Conservation (phyloP, 306 rosid species). For the Lablab purpureus region DNA sequence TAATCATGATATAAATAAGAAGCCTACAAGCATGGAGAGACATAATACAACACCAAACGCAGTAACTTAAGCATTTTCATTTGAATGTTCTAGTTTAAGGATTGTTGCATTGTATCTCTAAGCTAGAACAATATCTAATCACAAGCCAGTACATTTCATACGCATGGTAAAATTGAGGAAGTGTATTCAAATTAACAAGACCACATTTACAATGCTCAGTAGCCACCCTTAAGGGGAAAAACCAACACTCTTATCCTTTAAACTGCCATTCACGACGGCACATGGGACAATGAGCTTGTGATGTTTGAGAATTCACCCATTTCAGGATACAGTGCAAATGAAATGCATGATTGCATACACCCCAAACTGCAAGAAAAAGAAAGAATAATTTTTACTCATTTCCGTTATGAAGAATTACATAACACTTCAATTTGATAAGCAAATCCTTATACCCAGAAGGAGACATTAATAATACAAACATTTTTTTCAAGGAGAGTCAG, state of each 20-base stretch:
- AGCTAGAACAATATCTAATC: background rate
- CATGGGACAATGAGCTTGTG: conserved; percentile 97
- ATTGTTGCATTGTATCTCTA: too few species aligned
- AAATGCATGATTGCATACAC: conserved; percentile 91
- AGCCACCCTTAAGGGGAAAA: background rate
- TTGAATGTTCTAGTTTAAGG: too few species aligned
- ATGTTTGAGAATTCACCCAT: conserved; percentile 89
- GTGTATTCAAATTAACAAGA: background rate
- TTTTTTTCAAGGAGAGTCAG: background rate
- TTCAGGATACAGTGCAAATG: conserved; percentile 93
- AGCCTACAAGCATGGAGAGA: too few species aligned
- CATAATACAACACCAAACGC: too few species aligned
- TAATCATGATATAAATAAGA: too few species aligned
- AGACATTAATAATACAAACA: background rate
- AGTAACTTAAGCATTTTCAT: too few species aligned
- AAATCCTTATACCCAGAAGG: background rate
- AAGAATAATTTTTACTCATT: background rate
- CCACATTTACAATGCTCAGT: background rate
- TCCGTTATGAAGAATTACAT: background rate
- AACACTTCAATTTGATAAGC: conserved; percentile 9
- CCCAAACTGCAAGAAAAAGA: conserved; percentile 79
- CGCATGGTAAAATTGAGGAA: conserved; percentile 5
- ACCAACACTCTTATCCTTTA: conserved; percentile 61
- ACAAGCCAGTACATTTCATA: background rate
- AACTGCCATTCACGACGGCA: conserved; percentile 93